Evolutionary conservation across 257 asterid genomes (phyloP), one percentile per base, ranked within the genome.

Genomic region (Prunella vulgaris): DNA sequence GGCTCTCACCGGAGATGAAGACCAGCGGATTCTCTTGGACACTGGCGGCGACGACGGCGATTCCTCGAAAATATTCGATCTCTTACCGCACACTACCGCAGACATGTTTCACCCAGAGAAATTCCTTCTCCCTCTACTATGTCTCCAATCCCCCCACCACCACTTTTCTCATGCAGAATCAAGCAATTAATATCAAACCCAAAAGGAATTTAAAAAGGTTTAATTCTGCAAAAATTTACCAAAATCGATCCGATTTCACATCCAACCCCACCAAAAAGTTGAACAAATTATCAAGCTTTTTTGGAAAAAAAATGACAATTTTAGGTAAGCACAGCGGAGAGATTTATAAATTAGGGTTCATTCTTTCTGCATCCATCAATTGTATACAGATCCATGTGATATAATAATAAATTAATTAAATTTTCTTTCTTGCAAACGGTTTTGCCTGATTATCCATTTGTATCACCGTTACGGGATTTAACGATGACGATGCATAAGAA

Each of bases 1-100:
- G 37, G 74, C 24, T 27, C 85, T 73, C 46, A 79, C 77, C 4
- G 88, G 86, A 27, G 86, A 76, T 20, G 91, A 82, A 22, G 92
- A 88, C 60, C 95, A 86, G 58, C 97, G 99, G 81, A 84, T 86
- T 67, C 97, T 86, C 80, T 93, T 93, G 48, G 96, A 83, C 8
- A 79, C 82, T 48, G 96, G 96, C 67, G 95, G 95, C 74, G 96
- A 84, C 60, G 98, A 86, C 64, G 96, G 96, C 69, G 93, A 86
- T 60, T 90, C 97, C 85, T 87, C 96, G 77, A 93, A 93, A 74
- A 88, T 79, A 74, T 77, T 90, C 73, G 97, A 88, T 86, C 99
- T 93, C 97, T 93, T 93, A 66, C 97, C 96, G 85, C 96, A 88
- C 94, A 93, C 84, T 74, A 89, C 83, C 74, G 99, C 99, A 93